Conservation (phyloP, 192 early-diverging fungal genomes). For the Coemansia pectinata region DNA sequence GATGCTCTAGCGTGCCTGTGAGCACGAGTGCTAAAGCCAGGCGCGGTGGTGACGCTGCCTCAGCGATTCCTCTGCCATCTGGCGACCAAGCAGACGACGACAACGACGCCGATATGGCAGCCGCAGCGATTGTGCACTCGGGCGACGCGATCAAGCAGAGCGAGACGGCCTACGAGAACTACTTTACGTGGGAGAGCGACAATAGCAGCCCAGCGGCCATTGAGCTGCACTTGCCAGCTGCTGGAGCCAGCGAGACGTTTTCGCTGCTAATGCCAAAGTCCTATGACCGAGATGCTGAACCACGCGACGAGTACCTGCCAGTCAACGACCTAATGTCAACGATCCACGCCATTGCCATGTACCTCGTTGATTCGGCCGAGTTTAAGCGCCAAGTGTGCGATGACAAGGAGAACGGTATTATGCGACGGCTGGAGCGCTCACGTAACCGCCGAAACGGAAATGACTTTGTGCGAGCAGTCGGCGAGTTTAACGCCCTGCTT, state of each 20-base stretch:
- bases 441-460: conserved; percentile 66
- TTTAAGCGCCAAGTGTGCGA: conserved; percentile 63
- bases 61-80: conserved; percentile 1
- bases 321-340: conserved; percentile 78
- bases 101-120: not conserved
- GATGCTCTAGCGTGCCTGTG: conserved; percentile 14
- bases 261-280: conserved; percentile 46
- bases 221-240: conserved; percentile 32
- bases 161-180: conserved; percentile 41
- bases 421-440: conserved; percentile 76
- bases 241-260: conserved; percentile 28
- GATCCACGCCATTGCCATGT: conserved; percentile 63
- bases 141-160: conserved; percentile 45
- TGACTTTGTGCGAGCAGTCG: conserved; percentile 70
- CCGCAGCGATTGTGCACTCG: conserved; percentile 26
- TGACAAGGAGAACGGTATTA: conserved; percentile 61
- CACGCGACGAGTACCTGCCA: conserved; percentile 77
- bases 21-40: not conserved
- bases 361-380: conserved; percentile 56
- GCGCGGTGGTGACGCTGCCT: not conserved
- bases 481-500: conserved; percentile 71
- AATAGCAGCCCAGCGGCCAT: conserved; percentile 4
- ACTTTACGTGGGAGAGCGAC: conserved; percentile 30
- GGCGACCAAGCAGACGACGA: not conserved
- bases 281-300: conserved; percentile 41